Conservation (phyloP, 2,329 filamentous ascomycete species). For the Sporothrix euskadiensis region DNA sequence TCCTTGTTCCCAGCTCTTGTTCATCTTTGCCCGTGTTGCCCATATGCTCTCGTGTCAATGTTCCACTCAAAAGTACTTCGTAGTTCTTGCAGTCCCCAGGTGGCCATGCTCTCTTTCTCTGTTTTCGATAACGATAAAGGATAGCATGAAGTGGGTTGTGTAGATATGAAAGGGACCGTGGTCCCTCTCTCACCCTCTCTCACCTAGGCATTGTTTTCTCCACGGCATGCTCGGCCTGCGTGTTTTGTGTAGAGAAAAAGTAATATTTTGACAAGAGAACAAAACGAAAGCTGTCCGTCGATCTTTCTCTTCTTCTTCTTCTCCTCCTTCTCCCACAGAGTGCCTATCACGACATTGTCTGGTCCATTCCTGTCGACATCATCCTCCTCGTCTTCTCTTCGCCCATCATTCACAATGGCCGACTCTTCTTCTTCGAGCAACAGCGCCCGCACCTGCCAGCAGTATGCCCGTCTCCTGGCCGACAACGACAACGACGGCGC, state of each 20-base stretch:
- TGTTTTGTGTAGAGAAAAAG: neutral
- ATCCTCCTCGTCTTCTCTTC: neutral
- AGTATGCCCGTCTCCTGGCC: conserved; percentile 16
- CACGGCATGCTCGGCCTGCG: neutral
- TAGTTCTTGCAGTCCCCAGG: neutral
- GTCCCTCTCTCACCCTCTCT: neutral
- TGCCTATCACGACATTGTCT: neutral
- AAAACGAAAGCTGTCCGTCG: neutral
- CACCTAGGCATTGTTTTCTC: neutral
- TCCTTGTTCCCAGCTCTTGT: neutral
- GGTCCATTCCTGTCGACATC: neutral
- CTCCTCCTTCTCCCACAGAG: neutral
- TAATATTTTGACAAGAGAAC: neutral
- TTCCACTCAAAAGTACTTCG: neutral
- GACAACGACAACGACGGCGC: conserved; percentile 4
- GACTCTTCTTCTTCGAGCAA: neutral
- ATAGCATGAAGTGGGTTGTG: neutral
- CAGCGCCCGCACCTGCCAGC: neutral
- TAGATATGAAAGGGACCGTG: neutral
- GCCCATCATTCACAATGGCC: neutral
- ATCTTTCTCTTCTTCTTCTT: conserved; percentile 3
- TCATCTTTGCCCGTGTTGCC: neutral
- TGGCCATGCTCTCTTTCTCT: neutral
- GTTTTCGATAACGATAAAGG: neutral
- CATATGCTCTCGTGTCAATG: neutral